Conservation (phyloP, 257 asterid species). For the Forsythia viridissima region DNA sequence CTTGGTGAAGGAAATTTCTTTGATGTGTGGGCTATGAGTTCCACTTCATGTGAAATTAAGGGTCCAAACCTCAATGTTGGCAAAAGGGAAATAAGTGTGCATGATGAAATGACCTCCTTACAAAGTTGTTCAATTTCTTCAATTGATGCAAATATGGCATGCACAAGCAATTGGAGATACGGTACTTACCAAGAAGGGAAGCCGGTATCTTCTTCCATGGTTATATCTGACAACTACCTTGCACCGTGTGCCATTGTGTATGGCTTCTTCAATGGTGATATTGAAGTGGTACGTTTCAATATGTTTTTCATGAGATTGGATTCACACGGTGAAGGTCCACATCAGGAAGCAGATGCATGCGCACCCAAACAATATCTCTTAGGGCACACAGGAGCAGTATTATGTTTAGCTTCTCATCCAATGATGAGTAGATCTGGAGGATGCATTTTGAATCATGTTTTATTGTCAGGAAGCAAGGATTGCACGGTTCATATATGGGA, state of each 20-base stretch:
- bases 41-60: constrained; percentile 31
- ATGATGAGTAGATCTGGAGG: constrained; percentile 49
- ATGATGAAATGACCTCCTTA: constrained; percentile 25
- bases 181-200: constrained; percentile 40
- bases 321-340: constrained; percentile 37
- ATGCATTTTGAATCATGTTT: constrained; percentile 58
- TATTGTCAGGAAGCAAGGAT: constrained; percentile 91
- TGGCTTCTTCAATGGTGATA: constrained; percentile 80
- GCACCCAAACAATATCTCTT: constrained; percentile 51
- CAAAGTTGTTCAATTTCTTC: constrained; percentile 25
- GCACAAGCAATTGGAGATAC: constrained; percentile 27
- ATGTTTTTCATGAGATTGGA: constrained; percentile 53
- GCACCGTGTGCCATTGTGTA: constrained; percentile 82
- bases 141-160: constrained; percentile 21
- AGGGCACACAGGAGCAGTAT: constrained; percentile 87
- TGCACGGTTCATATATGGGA: constrained; percentile 95
- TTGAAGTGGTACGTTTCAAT: constrained; percentile 68
- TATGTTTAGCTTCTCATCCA: constrained; percentile 87
- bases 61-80: constrained; percentile 30
- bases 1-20: constrained; percentile 53
- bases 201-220: constrained; percentile 88
- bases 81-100: constrained; percentile 16
- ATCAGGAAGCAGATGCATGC: constrained; percentile 35
- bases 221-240: constrained; percentile 65
- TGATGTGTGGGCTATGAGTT: constrained; percentile 50